These are phyloP conservation scores for Fusarium sacchari DNA, from an alignment of 2,329 filamentous ascomycete genomes.

Conservation along the genomic window DNA sequence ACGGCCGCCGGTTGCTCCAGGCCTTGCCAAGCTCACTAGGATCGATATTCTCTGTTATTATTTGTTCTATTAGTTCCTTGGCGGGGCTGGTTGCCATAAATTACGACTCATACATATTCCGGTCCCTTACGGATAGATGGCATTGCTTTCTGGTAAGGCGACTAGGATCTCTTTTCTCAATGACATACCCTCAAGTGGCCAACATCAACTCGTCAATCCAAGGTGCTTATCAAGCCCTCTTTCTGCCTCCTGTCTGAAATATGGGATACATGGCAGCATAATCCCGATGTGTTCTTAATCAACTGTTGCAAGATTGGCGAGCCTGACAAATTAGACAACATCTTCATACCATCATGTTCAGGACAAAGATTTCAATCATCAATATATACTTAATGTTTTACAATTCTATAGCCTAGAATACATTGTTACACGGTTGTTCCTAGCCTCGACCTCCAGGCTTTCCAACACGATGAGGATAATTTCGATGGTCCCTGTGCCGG, in stretches of 20 bases:
- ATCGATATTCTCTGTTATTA: background rate
- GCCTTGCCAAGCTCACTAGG: background rate
- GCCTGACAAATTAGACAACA: no score
- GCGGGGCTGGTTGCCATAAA: background rate
- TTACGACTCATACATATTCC: background rate
- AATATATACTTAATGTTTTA: conserved; percentile 21
- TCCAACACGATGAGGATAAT: conserved; percentile 29
- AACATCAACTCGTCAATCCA: background rate
- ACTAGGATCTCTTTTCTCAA: background rate
- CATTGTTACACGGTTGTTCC: conserved; percentile 41
- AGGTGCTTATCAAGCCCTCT: background rate
- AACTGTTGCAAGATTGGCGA: background rate
- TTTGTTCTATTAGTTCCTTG: conserved; percentile 19
- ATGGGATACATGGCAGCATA: background rate
- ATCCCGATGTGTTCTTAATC: background rate
- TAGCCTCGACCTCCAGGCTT: conserved; percentile 16
- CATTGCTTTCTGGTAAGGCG: background rate
- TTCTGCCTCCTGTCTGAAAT: background rate
- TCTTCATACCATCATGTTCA: background rate
- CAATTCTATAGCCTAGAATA: conserved; percentile 44
- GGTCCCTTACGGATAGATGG: background rate
- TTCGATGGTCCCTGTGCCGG: conserved; percentile 4
- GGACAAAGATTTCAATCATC: background rate
- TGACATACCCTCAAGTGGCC: background rate
- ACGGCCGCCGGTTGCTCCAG: background rate